Evolutionary conservation across 2,329 filamentous ascomycete species (phyloP).

Genomic region (Thielaviopsis euricoi): DNA sequence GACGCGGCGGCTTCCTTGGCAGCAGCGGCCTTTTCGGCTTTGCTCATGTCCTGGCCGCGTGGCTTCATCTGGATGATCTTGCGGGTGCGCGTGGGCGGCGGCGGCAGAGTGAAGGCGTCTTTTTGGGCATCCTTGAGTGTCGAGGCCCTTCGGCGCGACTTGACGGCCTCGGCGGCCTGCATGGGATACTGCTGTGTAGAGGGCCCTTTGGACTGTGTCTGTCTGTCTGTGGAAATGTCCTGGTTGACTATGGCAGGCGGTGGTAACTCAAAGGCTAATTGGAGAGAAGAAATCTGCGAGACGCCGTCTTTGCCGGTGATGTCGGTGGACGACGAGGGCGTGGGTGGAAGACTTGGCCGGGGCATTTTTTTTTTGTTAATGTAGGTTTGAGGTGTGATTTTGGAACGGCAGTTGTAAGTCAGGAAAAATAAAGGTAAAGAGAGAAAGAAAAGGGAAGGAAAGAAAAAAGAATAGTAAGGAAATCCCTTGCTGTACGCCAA

Average conservation of each 20-base stretch:
- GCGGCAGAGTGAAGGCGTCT: conserved; percentile 64
- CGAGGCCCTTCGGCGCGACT: conserved; percentile 35
- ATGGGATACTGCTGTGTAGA: conserved; percentile 23
- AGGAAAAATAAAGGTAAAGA: neutral
- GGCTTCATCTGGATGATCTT: conserved; percentile 99
- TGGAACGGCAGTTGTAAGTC: neutral
- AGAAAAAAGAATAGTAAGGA: neutral
- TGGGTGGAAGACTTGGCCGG: conserved; percentile 50
- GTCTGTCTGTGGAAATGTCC: neutral
- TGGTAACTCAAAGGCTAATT: conserved; percentile 58
- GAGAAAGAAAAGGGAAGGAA: conserved; percentile 3
- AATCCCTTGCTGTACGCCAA: neutral
- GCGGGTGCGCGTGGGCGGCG: conserved; percentile 76
- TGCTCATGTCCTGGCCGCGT: conserved; percentile 25
- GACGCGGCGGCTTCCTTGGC: neutral
- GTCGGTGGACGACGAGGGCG: conserved; percentile 65
- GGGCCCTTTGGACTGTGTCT: conserved; percentile 9
- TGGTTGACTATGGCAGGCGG: conserved; percentile 49
- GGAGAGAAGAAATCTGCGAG: conserved; percentile 41
- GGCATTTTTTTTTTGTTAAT: conserved; percentile 48
- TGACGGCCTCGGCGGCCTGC: conserved; percentile 34
- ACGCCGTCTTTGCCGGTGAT: conserved; percentile 55
- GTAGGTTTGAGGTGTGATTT: neutral
- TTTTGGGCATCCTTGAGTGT: conserved; percentile 28
- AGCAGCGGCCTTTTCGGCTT: conserved; percentile 13